Base-by-base conservation (phyloP, 2,329 filamentous ascomycete genomes). In the Ceratocystis papillata region DNA sequence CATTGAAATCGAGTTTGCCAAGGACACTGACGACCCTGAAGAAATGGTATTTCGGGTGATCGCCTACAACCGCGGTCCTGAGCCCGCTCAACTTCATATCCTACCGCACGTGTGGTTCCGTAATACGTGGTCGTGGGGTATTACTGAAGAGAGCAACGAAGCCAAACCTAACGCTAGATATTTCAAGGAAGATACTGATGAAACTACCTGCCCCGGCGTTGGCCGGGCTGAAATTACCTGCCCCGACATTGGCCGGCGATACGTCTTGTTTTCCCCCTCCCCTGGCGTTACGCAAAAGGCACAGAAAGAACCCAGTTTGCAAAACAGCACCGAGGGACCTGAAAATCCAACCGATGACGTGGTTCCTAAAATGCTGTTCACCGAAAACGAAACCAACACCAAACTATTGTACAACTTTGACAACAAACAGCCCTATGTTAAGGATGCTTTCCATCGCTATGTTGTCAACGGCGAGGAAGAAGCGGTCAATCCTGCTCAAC, bases 41-140 rank as follows among this genome's bases (percentile, higher is more conserved):
- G 90, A 96, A 77, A 79, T 97, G 12, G 80, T 96, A 37, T 97
- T 96, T 79, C 89, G 94, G 72, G 88, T 97, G 57, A 96, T 93
- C 10, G 93, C 92, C 57, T 97, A 94, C 87, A 97, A 97, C 74
- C 85, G 94, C 71, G 93, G 94, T 17, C 89, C 90, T 5, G 90
- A 96, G 64, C 85, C 90, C 15, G 93, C 94, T 15, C 92, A 91
- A 25, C 79, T 97, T 65, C 94, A 97, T 76, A 96, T 97, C 72
- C 79, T 96, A 55, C 93, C 93, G 7, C 94, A 97, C 68, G 85
- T 96, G 64, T 96, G 92, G 90, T 97, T 96, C 79, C 86, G 93
- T 70, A 97, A 97, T 75, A 96, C 92, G 2, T 97, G 94, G 94
- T 84, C 88, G 48, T 97, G 93, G 93, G 93, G 92, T 25, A 83